These are phyloP conservation scores for Nemania abortiva DNA, from an alignment of 2,329 filamentous ascomycete genomes.

Conservation along the genomic window DNA sequence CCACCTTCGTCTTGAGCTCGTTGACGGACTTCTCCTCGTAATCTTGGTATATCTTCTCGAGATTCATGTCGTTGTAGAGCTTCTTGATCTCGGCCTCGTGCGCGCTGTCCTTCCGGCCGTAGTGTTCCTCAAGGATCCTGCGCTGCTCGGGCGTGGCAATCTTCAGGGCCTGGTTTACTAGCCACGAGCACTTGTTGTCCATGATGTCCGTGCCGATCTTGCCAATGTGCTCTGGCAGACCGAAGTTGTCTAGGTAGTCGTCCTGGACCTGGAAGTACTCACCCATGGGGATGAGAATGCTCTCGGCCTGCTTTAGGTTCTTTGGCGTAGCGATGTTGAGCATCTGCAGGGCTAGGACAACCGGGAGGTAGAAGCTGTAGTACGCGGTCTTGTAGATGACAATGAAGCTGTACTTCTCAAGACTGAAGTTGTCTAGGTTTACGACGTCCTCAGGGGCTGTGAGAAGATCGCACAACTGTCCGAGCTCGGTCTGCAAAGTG, in stretches of 20 bases:
- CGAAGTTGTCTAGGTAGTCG: constrained; percentile 98
- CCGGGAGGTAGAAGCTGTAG: constrained; percentile 98
- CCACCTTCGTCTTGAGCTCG: constrained; percentile 83
- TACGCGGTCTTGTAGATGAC: constrained; percentile 99
- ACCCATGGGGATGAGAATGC: constrained; percentile 95
- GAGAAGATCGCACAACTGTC: constrained; percentile 93
- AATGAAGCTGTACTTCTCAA: constrained; percentile 97
- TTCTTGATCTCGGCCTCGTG: constrained; percentile 90
- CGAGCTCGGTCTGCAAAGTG: constrained; percentile 93
- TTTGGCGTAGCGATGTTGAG: constrained; percentile 85
- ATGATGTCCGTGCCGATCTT: constrained; percentile 99
- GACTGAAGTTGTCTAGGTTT: constrained; percentile 93
- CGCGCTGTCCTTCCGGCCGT: constrained; percentile 88
- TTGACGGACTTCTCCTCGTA: constrained; percentile 89
- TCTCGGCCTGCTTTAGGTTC: constrained; percentile 89
- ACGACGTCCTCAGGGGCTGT: constrained; percentile 95
- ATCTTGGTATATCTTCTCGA: constrained; percentile 85
- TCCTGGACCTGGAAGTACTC: constrained; percentile 99
- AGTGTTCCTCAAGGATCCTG: constrained; percentile 88
- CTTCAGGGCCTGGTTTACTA: constrained; percentile 92
- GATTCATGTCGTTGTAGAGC: constrained; percentile 85
- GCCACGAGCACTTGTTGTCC: constrained; percentile 99
- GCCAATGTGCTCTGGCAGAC: constrained; percentile 90
- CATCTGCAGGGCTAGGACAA: constrained; percentile 89
- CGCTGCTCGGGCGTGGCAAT: constrained; percentile 87